Evolutionary conservation across 2,329 filamentous ascomycete genomes (phyloP), one percentile per base, ranked within the genome.

Genomic region (Blumeriella jaapii): DNA sequence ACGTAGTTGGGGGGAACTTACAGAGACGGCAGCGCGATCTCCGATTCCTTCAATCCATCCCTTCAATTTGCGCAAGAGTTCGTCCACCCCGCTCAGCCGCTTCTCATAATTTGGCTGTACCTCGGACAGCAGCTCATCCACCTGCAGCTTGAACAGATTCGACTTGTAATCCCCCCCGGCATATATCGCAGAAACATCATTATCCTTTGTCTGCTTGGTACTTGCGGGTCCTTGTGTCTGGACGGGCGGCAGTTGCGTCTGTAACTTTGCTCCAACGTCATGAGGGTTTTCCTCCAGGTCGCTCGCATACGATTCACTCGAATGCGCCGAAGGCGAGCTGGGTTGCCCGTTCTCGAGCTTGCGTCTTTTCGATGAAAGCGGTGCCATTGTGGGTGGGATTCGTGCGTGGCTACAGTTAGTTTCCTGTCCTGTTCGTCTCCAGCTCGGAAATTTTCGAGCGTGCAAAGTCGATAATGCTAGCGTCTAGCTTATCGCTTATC

Each of bases 71-170:
- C 66, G 67, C 44, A 78, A 59, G 16, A 62, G 58, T 32, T 66
- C 61, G 42, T 78, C 69, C 11, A 70, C 63, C 11, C 63, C 59
- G 8, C 57, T 61, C 41, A 71, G 61, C 43, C 67, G 67, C 51
- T 68, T 72, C 19, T 69, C 69, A 44, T 76, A 71, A 41, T 70
- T 68, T 20, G 68, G 69, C 47, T 66, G 64, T 31, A 75, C 59
- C 44, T 74, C 68, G 5, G 61, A 56, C 32, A 80, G 55, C 38
- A 82, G 59, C 47, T 79, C 74, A 44, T 80, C 71, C 20, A 78
- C 63, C 52, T 82, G 76, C 7, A 81, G 56, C 52, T 78, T 78
- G 60, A 82, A 79, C 38, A 78, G 60, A 52, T 67, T 77, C 27
- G 73, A 77, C 51, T 77, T 77, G 61, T 71, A 78, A n/a, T 68